Evolutionary conservation across 2,329 filamentous ascomycete genomes (phyloP), one percentile per base, ranked within the genome.

Genomic region (Alternaria atra): DNA sequence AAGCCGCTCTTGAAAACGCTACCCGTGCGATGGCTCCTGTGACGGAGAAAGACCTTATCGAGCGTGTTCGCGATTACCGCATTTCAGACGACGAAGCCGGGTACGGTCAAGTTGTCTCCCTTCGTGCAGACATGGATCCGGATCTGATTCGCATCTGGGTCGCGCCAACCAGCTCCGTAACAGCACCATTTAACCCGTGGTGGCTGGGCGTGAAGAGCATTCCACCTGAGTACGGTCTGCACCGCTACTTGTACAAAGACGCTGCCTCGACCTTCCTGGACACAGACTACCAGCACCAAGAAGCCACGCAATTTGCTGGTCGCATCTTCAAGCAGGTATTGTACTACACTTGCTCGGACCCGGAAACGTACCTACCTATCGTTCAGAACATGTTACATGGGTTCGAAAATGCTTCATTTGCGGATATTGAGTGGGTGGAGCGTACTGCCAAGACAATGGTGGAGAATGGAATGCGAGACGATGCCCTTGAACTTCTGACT

Each of bases 11-110:
- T 2, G 76, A 77, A 51, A 67, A 77, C n/a, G 75, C 75, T 1
- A 78, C 76, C 1, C 68, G 69, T 1, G 74, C 79, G 15, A 84
- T 83, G 72, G 79, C 77, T 1, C 83, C 84, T 0, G 71, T 85
- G n/a, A 83, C 82, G 0, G 84, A 86, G 60, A 71, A 73, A 17
- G 82, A 85, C 59, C 73, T 85, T 3, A 82, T 82, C 65, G 77
- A 79, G 25, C 72, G 76, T 7, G 76, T 78, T 6, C 75, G 76
- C 25, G 76, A 79, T 54, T 74, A 69, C 37, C 68, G 76, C 9
- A 79, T 79, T 27, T 68, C 73, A 15, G 75, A 79, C 42, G 75
- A 78, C 30, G 73, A 78, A 65, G 70, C 74, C n/a, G 76, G 75
- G 2, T 79, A 78, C 29, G 76, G 76, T 1, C 75, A 78, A 50